Evolutionary conservation across 2,329 filamentous ascomycete species (phyloP), one percentile per base, ranked within the genome.

Genomic region (Penicillium verrucosum): DNA sequence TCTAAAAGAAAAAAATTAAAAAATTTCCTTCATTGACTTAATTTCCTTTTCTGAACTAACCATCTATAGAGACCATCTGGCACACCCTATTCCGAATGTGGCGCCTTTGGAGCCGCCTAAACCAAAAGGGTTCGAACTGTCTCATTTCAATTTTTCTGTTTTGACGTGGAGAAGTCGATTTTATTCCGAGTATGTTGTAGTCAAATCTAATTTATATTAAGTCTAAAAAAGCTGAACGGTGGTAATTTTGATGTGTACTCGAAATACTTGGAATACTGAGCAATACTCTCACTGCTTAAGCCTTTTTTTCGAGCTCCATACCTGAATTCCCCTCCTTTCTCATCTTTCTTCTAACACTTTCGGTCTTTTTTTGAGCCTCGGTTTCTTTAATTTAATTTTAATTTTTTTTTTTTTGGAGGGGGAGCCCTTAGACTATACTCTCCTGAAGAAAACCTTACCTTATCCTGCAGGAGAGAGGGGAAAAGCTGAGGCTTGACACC

Each of bases 261-360:
- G 45, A 46, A 56, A 65, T 62, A 62, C 59, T 57, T 53, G 40
- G 23, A 10, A 34, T 34, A 14, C 32, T 14, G 14, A 14, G 32
- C 30, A n/a, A 30, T 42, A 49, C 38, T 51, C 45, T 56, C 16
- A 48, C 27, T 56, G 48, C 54, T 46, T 56, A 36, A 38, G 62
- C 51, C 51, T 52, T 63, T 57, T 57, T 63, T 44, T 60, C 60
- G 59, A 63, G 53, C 50, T 46, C 58, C 32, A 53, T 43, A 43
- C 30, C 37, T 51, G 41, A 23, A 48, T 43, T 50, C 51, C 57
- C 48, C 53, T 57, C 48, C 54, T 56, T 65, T 66, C 60, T 65
- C 65, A 58, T 67, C 61, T 54, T 68, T 62, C 56, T 65, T 47
- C 63, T 60, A 16, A 21, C 30, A 42, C 41, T 12, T 37, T 34